Base-by-base conservation (phyloP, 2,329 filamentous ascomycete genomes). In the Cryphonectria radicalis region DNA sequence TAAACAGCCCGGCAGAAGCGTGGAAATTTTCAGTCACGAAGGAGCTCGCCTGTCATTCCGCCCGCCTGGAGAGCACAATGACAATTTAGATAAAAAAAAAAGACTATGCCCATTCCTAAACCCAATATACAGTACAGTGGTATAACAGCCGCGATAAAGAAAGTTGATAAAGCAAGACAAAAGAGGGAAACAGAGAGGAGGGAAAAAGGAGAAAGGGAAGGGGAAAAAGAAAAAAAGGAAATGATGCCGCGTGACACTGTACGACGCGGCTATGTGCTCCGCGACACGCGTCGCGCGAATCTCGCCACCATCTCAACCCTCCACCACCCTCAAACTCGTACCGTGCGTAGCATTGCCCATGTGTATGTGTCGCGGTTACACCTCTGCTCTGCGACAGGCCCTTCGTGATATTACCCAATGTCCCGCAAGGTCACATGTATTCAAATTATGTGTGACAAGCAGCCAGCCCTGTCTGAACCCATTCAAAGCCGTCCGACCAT, bases 51-150 rank as follows among this genome's bases (percentile, higher is more conserved):
- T 28, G 14, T 35, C 55, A 13, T 8, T 59, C 25, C 55, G 28
- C 55, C 55, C 28, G 25, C 25, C 35, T 59, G 17, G 10, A 25
- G 50, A 25, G n/a, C 53, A 13, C 25, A 53, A 35, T 14, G 35
- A 40, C 60, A 13, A 22, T 4, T 64, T 70, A 66, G 22, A 57
- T 19, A 53, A 37, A 40, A 28, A 42, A 22, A 60, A 37, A 68
- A 60, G 37, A 71, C 66, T 69, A 71, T 67, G 63, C 57, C 63
- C 65, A 62, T 65, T 53, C 65, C 62, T 32, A 64, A 62, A 69
- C 50, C 71, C 66, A 55, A 68, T n/a, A 66, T 71, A 69, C 55
- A 60, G 63, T 62, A 68, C 66, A 71, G 60, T 71, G 71, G 71
- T 73, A 73, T 69, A 71, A 69, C 68, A 70, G 35, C 17, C 28